Evolutionary conservation across 192 early-diverging fungal genomes (phyloP).

Genomic region (Backusella sp.): DNA sequence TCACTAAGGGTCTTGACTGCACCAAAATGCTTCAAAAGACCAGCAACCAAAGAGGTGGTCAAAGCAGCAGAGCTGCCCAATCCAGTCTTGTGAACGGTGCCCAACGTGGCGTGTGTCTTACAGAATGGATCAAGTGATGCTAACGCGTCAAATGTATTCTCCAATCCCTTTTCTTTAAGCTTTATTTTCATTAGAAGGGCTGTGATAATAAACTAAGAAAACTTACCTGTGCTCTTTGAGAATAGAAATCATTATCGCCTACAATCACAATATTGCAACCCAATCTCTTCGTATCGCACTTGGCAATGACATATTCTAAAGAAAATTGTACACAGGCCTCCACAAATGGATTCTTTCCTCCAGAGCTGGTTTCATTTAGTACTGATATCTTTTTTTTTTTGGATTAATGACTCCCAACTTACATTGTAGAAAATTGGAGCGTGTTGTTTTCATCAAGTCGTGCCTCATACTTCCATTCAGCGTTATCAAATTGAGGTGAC

Average conservation of each 20-base stretch:
- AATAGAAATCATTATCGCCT: constrained; percentile 99
- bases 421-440: constrained; percentile 41
- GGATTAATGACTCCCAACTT: background rate
- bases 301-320: constrained; percentile 40
- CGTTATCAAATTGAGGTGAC: constrained; percentile 88
- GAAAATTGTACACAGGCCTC: constrained; percentile 52
- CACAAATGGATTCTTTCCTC: constrained; percentile 63
- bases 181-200: background rate
- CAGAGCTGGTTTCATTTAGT: background rate
- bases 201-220: background rate
- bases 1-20: constrained; percentile 33
- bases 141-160: constrained; percentile 9
- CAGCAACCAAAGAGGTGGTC: constrained; percentile 87
- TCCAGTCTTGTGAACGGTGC: constrained; percentile 90
- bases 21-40: constrained; percentile 74
- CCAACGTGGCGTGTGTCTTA: constrained; percentile 60
- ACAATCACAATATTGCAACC: constrained; percentile 76
- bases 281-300: constrained; percentile 6
- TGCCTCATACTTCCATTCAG: constrained; percentile 70
- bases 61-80: constrained; percentile 96
- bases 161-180: constrained; percentile 8
- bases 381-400: too few relatives aligned
- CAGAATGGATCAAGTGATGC: constrained; percentile 46
- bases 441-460: constrained; percentile 18
- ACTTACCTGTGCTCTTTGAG: constrained; percentile 80